Percentiles rank a stretch among this genome's conserved stretches.
Conservation (phyloP, 2,329 filamentous ascomycete species). For the Exophiala bonariae region DNA sequence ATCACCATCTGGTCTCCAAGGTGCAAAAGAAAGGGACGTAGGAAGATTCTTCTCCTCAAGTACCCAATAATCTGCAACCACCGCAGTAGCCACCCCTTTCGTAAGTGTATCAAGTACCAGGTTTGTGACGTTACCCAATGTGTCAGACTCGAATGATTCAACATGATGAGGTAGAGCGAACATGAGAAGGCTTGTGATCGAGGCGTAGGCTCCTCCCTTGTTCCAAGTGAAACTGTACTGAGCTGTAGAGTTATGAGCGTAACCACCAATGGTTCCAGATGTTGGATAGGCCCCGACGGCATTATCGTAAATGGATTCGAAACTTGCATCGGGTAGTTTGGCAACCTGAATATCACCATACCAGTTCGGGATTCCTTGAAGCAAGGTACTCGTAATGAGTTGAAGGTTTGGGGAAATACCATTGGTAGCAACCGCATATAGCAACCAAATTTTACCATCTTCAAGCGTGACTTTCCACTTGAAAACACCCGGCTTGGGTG, state of each 20-base stretch:
- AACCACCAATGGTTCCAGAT: constrained; percentile 64
- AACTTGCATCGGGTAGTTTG: constrained; percentile 66
- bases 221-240: constrained; percentile 72
- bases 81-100: constrained; percentile 75
- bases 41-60: constrained; percentile 76
- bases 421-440: constrained; percentile 68
- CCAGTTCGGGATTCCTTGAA: constrained; percentile 68
- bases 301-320: constrained; percentile 71
- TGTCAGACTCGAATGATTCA: constrained; percentile 66
- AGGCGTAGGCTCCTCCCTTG: constrained; percentile 64
- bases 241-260: constrained; percentile 59
- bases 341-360: constrained; percentile 79
- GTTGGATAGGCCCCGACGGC: constrained; percentile 74
- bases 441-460: constrained; percentile 73
- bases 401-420: constrained; percentile 64
- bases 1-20: constrained; percentile 64
- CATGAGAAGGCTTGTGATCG: constrained; percentile 67
- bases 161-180: constrained; percentile 87
- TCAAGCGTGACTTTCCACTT: constrained; percentile 76
- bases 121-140: constrained; percentile 49
- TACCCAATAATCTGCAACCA: constrained; percentile 73
- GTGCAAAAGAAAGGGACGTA: constrained; percentile 71
- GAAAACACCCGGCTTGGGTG: constrained; percentile 62
- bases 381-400: constrained; percentile 64
- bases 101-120: constrained; percentile 75